Conservation (phyloP, 2,329 filamentous ascomycete species). For the Hymenoscyphus fraxineus region DNA sequence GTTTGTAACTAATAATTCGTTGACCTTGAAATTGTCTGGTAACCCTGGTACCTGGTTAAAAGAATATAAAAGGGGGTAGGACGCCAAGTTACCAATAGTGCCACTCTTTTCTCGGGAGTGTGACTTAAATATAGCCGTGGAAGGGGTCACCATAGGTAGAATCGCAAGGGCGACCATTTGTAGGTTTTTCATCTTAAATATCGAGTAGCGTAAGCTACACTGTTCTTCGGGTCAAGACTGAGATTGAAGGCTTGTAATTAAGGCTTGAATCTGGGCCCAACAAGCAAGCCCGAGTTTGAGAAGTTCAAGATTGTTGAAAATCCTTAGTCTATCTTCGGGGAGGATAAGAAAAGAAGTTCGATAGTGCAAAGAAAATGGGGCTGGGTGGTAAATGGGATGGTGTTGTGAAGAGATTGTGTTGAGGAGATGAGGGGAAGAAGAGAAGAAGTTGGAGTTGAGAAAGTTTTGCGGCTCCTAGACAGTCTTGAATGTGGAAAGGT, state of each 20-base stretch:
- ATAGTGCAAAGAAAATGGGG: background rate
- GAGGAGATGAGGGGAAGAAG: background rate
- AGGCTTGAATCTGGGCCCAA: background rate
- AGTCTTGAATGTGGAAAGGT: background rate
- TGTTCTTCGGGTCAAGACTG: background rate
- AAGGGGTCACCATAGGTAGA: background rate
- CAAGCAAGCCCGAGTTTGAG: background rate
- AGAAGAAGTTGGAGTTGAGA: background rate
- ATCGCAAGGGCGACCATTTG: background rate
- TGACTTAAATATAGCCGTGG: background rate
- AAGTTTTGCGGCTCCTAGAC: background rate
- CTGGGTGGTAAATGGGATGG: background rate
- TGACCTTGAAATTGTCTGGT: background rate
- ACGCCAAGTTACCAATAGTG: background rate
- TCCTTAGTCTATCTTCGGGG: background rate
- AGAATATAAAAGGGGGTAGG: background rate
- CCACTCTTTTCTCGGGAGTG: background rate
- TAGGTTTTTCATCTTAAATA: background rate
- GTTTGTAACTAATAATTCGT: slow-evolving; percentile 11
- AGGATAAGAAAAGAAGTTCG: background rate
- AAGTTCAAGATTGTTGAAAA: background rate
- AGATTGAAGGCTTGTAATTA: background rate
- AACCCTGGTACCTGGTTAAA: background rate
- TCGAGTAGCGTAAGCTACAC: background rate
- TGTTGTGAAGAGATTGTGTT: background rate